Base-by-base conservation (phyloP, 805 yeast species). In the Pichia cabralensis region DNA sequence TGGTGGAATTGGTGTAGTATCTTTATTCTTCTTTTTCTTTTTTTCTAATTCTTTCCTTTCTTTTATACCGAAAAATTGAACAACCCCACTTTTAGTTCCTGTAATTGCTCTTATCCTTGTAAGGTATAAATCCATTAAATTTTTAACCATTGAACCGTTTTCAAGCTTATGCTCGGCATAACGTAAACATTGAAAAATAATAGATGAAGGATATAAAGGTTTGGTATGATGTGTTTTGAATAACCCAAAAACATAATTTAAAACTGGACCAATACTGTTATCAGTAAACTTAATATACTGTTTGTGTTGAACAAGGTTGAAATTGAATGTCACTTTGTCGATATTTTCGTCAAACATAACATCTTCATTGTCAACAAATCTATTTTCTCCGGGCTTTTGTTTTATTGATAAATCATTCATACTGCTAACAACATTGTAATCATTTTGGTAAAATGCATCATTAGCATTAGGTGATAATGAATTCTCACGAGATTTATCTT, bases 171-270 rank as follows among this genome's bases (percentile, higher is more conserved):
- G 63, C 43, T 74, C 76, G 1, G 85, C 74, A 48, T 76, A 81
- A 44, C 89, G 59, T n/a, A 80, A 53, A 48, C 81, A 68, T 52
- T 80, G 89, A 45, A 67, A 81, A 0, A 79, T 56, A 6, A 80
- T 65, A 1, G 82, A 74, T 0, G 92, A 86, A 0, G 89, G 85
- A 17, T 74, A 58, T 22, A 67, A 62, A 5, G 78, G 57, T 30
- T 65, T 65, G 39, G 68, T 71, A 37, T 67, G 74, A 26, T 60
- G 52, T 24, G 57, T 55, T 17, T 62, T 65, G 43, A 73, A 65
- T 27, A 72, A 48, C 12, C 49, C 46, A 38, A 71, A 69, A 15
- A 70, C 58, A 41, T 62, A 71, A 40, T 72, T 69, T 29, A 73
- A 58, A 15, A 71, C 53, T 8, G 55, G 48, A 2, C 74, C 65